These are phyloP conservation scores for Gastrolobium villosum DNA, from an alignment of 306 rosid genomes.

Conservation along the genomic window DNA sequence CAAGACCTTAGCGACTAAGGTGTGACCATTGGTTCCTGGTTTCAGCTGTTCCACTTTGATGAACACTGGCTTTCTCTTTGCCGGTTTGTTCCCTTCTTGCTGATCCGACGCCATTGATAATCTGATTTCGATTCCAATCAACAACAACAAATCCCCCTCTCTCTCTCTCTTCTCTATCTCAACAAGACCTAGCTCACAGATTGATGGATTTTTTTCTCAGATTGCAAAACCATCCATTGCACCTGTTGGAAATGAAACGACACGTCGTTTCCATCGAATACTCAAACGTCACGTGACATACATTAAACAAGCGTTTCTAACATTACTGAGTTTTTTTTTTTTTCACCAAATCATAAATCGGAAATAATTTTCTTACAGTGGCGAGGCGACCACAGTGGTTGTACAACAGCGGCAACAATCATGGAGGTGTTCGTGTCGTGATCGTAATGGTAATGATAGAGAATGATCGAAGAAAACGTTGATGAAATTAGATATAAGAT, in stretches of 20 bases:
- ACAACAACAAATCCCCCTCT: background rate
- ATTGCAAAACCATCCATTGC: background rate
- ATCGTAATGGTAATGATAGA: no score
- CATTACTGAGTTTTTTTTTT: background rate
- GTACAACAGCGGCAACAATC: no score
- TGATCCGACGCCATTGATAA: conserved; percentile 43
- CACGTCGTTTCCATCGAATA: conserved; percentile 30
- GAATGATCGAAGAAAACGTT: no score
- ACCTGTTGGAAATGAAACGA: conserved; percentile 18
- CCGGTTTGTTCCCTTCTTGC: conserved; percentile 46
- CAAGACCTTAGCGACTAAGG: conserved; percentile 68
- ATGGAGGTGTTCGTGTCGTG: no score
- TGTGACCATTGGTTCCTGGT: conserved; percentile 82
- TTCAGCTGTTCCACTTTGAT: conserved; percentile 72
- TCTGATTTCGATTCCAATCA: background rate
- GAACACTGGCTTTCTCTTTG: conserved; percentile 79
- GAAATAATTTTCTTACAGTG: no score
- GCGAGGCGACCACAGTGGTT: no score
- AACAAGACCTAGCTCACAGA: conserved; percentile 10
- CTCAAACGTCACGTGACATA: background rate
- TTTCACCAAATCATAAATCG: no score
- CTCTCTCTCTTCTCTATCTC: no score
- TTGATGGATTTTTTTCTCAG: background rate
- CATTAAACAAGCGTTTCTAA: background rate
- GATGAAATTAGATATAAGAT: no score